Conservation (phyloP, 1,284 basidiomycete genomes). For the Puccinia horiana region DNA sequence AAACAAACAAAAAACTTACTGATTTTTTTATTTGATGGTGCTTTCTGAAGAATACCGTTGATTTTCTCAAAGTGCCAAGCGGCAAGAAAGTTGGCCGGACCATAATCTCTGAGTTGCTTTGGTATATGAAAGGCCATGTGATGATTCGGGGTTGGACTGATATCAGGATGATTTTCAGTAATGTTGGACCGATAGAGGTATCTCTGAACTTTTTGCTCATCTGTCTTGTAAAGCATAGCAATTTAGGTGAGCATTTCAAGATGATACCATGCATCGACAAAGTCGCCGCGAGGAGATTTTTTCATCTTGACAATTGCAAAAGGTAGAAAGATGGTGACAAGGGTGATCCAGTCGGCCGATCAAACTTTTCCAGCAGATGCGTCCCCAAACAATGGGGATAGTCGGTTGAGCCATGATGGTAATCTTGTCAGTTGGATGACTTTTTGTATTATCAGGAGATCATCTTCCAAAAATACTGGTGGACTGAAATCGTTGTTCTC, state of each 20-base stretch:
- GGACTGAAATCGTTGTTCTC: background rate
- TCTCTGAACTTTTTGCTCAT: slow-evolving; percentile 26
- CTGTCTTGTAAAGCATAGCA: slow-evolving; percentile 9
- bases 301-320: slow-evolving; percentile 16
- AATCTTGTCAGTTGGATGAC: background rate
- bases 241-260: slow-evolving; percentile 22
- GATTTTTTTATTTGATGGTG: slow-evolving; percentile 21
- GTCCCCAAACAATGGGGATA: slow-evolving; percentile 4
- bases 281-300: background rate
- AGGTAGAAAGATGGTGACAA: slow-evolving; percentile 16
- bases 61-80: slow-evolving; percentile 37
- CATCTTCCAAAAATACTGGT: background rate
- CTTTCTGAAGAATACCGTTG: slow-evolving; percentile 38
- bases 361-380: slow-evolving; percentile 19
- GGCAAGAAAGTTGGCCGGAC: slow-evolving; percentile 19
- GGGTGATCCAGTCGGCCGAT: slow-evolving; percentile 26
- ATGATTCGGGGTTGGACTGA: slow-evolving; percentile 33
- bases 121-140: slow-evolving; percentile 35
- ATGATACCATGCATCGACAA: slow-evolving; percentile 22
- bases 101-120: background rate
- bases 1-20: background rate
- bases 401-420: slow-evolving; percentile 8
- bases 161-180: background rate
- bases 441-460: background rate
- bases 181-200: slow-evolving; percentile 17